Conservation (phyloP, 2,329 filamentous ascomycete species). For the Thelonectria blattea region DNA sequence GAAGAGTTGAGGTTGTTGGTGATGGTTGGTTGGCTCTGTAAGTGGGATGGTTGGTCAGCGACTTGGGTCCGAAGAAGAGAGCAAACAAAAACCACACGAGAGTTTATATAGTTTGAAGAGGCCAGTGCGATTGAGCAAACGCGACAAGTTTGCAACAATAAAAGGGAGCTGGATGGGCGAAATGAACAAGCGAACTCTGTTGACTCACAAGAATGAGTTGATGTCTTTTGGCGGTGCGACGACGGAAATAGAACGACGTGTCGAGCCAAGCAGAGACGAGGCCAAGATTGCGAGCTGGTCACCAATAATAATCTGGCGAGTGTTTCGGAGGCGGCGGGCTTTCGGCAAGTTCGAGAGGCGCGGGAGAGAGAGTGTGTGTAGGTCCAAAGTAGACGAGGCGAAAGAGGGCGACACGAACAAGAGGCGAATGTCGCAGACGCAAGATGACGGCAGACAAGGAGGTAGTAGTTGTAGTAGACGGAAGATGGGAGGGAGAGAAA, state of each 20-base stretch:
- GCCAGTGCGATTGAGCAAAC: neutral
- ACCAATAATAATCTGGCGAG: constrained; percentile 43
- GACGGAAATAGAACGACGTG: constrained; percentile 32
- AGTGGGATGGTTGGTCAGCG: constrained; percentile 25
- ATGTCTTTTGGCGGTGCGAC: constrained; percentile 39
- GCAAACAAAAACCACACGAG: too few relatives aligned
- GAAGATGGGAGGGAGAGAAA: constrained; percentile 17
- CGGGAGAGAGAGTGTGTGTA: constrained; percentile 12
- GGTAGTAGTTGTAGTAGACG: neutral
- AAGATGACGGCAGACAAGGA: constrained; percentile 24
- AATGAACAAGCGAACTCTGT: constrained; percentile 35
- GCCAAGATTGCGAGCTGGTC: constrained; percentile 39
- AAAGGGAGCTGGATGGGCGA: neutral
- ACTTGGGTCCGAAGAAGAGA: neutral
- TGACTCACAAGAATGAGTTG: constrained; percentile 41
- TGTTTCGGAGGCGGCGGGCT: constrained; percentile 40
- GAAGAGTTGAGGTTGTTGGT: constrained; percentile 1
- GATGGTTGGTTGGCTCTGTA: constrained; percentile 10
- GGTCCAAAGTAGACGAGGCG: constrained; percentile 34
- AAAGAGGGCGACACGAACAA: constrained; percentile 43
- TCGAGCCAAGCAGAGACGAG: constrained; percentile 41
- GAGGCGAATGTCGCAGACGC: constrained; percentile 39
- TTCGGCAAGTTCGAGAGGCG: constrained; percentile 12
- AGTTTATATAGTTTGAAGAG: neutral
- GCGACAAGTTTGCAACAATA: constrained; percentile 13